Base-by-base conservation (phyloP, 2,329 filamentous ascomycete species). In the Colletotrichum karsti region DNA sequence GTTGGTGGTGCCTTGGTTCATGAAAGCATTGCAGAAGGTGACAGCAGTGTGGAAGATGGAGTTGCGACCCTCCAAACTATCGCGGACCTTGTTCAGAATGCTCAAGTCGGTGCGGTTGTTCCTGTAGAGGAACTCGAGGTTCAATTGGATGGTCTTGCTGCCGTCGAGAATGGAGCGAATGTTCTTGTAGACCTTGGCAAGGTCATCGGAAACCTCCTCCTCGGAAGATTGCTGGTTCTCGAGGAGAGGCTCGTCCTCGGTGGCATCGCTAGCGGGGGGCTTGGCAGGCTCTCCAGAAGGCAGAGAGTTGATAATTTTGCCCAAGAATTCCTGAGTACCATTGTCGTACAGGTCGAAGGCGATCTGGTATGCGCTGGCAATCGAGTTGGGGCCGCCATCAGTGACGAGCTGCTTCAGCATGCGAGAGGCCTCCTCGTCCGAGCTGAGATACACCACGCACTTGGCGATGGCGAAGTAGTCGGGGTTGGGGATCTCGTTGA, bases 301-400 rank as follows among this genome's bases (percentile, higher is more conserved):
- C 33, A 98, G 84, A 50, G 93, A 90, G 66, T 93, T 90, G 75
- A 95, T 91, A 48, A 99, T 93, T 81, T 96, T 98, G 72, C 91
- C 91, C 24, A 99, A 82, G 74, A 99, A 99, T 77, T 98, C 96
- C 75, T 99, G 96, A 0, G 96, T 98, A 73, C 96, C 96, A 76
- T 99, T 99, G 82, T 99, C 96, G 80, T 98, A 98, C 6, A 99
- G 87, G 76, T 99, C 96, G 75, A 99, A 99, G 2, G 95, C 96
- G 64, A 99, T 97, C 78, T 99, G 96, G 79, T 98, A 99, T 18
- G 96, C 96, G 55, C 93, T 92, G 20, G 95, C 93, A 15, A 93
- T 88, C 1, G 94, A 94, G 68, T 90, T 90, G 56, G 90, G 86
- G 72, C 97, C 93, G 6, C 90, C 93, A 71, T 92, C 92, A 69